Percentiles rank a stretch among this genome's conserved stretches.
Evolutionary conservation across 2,329 filamentous ascomycete species (phyloP).

Genomic region (Calonectria multiphialidica): DNA sequence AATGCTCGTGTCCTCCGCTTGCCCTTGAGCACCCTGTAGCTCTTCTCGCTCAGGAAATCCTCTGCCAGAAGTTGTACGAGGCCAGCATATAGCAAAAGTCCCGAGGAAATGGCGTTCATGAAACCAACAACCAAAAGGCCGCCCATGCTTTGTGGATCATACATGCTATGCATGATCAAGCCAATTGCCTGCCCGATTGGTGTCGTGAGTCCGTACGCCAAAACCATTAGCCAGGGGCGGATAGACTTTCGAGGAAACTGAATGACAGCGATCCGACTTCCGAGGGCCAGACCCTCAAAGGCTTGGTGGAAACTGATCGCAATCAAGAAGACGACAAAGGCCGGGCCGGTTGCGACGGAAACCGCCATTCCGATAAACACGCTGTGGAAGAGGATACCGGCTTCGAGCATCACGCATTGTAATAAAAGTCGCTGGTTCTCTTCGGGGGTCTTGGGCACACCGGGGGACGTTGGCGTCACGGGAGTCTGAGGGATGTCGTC

Average conservation of each 20-base stretch:
- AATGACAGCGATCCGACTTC: slow-evolving; percentile 85
- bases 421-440: slow-evolving; percentile 76
- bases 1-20: slow-evolving; percentile 73
- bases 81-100: slow-evolving; percentile 84
- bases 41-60: slow-evolving; percentile 84
- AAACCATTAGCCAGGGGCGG: slow-evolving; percentile 86
- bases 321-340: slow-evolving; percentile 83
- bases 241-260: slow-evolving; percentile 80
- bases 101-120: slow-evolving; percentile 88
- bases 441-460: slow-evolving; percentile 57
- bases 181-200: slow-evolving; percentile 88
- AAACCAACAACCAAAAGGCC: slow-evolving; percentile 86
- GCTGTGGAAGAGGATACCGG: slow-evolving; percentile 86
- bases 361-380: slow-evolving; percentile 91
- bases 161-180: slow-evolving; percentile 80
- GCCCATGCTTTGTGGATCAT: slow-evolving; percentile 81
- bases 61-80: slow-evolving; percentile 88
- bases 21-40: slow-evolving; percentile 75
- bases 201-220: slow-evolving; percentile 82
- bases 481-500: slow-evolving; percentile 40
- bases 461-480: slow-evolving; percentile 33
- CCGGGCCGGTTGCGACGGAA: slow-evolving; percentile 82
- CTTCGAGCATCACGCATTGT: slow-evolving; percentile 84
- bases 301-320: slow-evolving; percentile 89
- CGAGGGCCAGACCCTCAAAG: slow-evolving; percentile 89